Conservation (phyloP, 345 rosid species). For the Eucalyptus decipiens region DNA sequence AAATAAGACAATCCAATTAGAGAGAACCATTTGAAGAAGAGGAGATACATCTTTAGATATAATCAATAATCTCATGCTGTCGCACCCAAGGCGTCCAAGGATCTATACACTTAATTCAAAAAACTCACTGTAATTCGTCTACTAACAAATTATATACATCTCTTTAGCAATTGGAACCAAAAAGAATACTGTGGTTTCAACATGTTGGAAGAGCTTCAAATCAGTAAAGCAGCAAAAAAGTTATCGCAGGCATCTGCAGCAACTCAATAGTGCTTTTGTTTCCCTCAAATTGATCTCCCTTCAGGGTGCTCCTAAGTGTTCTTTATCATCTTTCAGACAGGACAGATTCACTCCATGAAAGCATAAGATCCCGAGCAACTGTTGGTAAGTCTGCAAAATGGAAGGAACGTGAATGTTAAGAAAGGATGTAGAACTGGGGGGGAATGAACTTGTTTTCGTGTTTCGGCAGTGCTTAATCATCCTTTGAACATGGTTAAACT, state of each 20-base stretch:
- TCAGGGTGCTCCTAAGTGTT: neutral
- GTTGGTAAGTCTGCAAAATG: slow-evolving; percentile 57
- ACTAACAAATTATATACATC: neutral
- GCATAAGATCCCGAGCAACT: slow-evolving; percentile 60
- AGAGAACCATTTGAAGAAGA: neutral
- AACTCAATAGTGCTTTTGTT: neutral
- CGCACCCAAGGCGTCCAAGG: neutral
- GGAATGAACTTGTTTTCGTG: neutral
- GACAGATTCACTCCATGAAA: slow-evolving; percentile 75
- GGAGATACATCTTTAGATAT: neutral
- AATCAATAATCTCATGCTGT: neutral
- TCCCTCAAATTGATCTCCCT: neutral
- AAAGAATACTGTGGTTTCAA: neutral
- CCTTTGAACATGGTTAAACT: neutral
- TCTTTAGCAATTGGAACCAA: neutral
- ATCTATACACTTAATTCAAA: neutral
- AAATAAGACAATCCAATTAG: neutral
- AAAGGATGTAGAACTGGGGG: neutral
- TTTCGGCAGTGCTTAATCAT: neutral
- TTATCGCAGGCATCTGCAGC: neutral
- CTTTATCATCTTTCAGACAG: slow-evolving; percentile 36
- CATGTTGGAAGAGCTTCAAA: neutral
- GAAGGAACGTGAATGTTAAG: neutral
- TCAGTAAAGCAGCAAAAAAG: neutral
- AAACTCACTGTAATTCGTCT: neutral